Conservation (phyloP, 768 basidiomycete species). For the Agrocybe chaxingu region DNA sequence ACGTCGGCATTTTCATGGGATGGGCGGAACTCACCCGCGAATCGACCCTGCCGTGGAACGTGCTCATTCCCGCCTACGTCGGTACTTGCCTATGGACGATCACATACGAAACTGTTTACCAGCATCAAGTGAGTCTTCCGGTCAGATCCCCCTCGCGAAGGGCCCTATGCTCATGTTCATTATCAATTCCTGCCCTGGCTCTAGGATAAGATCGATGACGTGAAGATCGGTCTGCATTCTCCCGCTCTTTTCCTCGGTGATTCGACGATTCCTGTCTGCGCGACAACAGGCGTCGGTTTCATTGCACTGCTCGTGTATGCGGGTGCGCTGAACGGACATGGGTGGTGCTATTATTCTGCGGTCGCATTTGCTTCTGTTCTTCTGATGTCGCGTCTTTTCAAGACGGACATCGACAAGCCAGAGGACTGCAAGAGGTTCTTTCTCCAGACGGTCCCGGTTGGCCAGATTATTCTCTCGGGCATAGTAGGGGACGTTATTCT, state of each 20-base stretch:
- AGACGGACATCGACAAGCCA: not conserved
- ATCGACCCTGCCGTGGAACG: no score
- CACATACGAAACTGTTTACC: slow-evolving; percentile 2
- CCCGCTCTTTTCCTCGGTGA: not conserved
- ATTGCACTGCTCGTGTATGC: not conserved
- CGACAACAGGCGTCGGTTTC: not conserved
- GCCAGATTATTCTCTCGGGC: slow-evolving; percentile 3
- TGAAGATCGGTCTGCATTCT: slow-evolving; percentile 5
- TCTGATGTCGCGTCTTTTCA: not conserved
- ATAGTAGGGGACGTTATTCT: not conserved
- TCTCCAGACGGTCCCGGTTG: not conserved
- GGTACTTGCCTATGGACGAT: slow-evolving; percentile 2
- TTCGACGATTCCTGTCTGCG: not conserved
- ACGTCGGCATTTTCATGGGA: slow-evolving; percentile 3
- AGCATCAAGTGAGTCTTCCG: not conserved
- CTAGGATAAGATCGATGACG: not conserved
- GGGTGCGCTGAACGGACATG: not conserved
- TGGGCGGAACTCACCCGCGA: not conserved
- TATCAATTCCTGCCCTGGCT: no score
- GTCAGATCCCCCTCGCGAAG: no score
- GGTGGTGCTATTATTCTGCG: not conserved
- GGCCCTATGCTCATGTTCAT: no score
- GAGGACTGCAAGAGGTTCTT: slow-evolving; percentile 3
- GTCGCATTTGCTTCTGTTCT: not conserved
- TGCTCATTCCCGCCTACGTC: not conserved